Percentiles rank a stretch among this genome's conserved stretches.
Conservation (phyloP, 352 stramenopile species). For the Globisporangium cederbergense region DNA sequence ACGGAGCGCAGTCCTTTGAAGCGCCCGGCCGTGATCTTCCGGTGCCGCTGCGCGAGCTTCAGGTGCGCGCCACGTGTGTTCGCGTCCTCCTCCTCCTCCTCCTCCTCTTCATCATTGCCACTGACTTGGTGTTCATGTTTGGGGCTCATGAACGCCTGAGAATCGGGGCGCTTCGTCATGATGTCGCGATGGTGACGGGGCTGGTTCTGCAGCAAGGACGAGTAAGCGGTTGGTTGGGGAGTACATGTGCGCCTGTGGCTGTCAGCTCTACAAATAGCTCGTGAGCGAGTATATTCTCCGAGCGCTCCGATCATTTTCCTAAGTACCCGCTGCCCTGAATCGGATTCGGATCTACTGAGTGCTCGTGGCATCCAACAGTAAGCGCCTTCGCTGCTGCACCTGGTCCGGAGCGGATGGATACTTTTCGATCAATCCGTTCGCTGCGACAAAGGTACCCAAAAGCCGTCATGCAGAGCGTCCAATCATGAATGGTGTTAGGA, state of each 20-base stretch:
- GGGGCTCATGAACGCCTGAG: background rate
- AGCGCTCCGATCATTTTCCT: background rate
- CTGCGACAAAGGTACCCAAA: too few relatives aligned
- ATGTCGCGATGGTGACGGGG: background rate
- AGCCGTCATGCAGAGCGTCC: too few relatives aligned
- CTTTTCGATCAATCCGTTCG: too few relatives aligned
- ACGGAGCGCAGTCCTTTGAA: slow-evolving; percentile 41
- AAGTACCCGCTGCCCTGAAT: background rate
- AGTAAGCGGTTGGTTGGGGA: background rate
- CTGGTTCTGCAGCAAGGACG: background rate
- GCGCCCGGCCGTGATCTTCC: slow-evolving; percentile 43
- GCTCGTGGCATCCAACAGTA: too few relatives aligned
- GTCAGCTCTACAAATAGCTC: background rate
- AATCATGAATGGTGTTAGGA: too few relatives aligned
- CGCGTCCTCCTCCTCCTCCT: slow-evolving; percentile 23
- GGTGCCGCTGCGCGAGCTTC: slow-evolving; percentile 69
- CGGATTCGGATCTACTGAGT: too few relatives aligned
- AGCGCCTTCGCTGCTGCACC: too few relatives aligned
- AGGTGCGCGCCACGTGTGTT: slow-evolving; percentile 42
- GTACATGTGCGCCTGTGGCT: background rate
- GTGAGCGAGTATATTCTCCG: background rate
- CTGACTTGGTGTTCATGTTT: background rate
- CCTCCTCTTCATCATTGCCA: slow-evolving; percentile 22
- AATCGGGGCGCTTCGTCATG: background rate
- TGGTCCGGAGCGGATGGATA: too few relatives aligned